Conservation (phyloP, 2,329 filamentous ascomycete genomes). For the Cladosporium phlei region DNA sequence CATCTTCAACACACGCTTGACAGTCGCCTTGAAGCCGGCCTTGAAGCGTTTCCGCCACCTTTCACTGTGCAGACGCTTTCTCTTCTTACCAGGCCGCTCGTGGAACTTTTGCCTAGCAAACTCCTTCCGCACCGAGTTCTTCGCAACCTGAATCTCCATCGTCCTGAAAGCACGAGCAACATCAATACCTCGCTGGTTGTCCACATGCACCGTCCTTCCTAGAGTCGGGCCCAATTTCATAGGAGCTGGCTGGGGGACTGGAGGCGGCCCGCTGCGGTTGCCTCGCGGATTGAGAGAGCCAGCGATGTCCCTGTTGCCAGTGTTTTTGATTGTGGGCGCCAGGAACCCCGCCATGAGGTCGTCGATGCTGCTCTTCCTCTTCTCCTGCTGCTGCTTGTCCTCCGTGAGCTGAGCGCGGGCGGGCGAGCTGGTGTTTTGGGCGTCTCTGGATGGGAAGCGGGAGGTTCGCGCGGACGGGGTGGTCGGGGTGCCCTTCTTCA, state of each 20-base stretch:
- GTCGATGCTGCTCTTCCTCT: slow-evolving; percentile 18
- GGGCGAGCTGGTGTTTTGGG: slow-evolving; percentile 22
- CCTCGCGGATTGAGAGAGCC: slow-evolving; percentile 16
- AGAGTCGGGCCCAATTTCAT: slow-evolving; percentile 36
- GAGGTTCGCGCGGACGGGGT: slow-evolving; percentile 24
- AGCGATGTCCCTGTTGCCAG: slow-evolving; percentile 1
- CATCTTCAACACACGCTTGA: slow-evolving; percentile 63
- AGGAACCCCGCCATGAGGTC: slow-evolving; percentile 15
- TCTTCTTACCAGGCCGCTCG: slow-evolving; percentile 69
- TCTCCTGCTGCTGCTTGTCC: slow-evolving; percentile 3
- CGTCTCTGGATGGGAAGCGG: slow-evolving; percentile 23
- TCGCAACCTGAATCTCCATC: slow-evolving; percentile 41
- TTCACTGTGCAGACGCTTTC: slow-evolving; percentile 67
- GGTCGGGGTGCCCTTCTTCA: slow-evolving; percentile 25
- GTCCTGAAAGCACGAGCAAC: slow-evolving; percentile 44
- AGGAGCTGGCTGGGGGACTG: slow-evolving; percentile 16
- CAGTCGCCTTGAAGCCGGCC: slow-evolving; percentile 60
- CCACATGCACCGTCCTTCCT: slow-evolving; percentile 39
- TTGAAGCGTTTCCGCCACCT: slow-evolving; percentile 67
- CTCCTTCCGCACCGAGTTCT: slow-evolving; percentile 58
- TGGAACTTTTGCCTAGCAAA: slow-evolving; percentile 61
- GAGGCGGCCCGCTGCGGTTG: slow-evolving; percentile 7
- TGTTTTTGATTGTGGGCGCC: background rate
- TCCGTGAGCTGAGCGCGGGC: slow-evolving; percentile 13
- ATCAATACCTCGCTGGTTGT: slow-evolving; percentile 36